Evolutionary conservation across 2,329 filamentous ascomycete genomes (phyloP), one percentile per base, ranked within the genome.

Genomic region (Amesomyces nigricolor): DNA sequence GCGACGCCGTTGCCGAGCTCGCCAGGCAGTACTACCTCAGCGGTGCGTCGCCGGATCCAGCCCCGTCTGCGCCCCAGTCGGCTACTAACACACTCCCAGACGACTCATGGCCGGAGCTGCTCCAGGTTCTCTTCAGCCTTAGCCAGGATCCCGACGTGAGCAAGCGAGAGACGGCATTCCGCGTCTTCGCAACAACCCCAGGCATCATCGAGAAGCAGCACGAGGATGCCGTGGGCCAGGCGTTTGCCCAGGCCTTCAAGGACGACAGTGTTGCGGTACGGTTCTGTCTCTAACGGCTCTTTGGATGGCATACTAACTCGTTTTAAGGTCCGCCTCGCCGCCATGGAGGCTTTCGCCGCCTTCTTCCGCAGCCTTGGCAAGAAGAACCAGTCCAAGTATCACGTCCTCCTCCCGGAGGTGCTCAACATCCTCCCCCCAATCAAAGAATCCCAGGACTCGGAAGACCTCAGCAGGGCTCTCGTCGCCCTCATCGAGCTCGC

Each of bases 171-270:
- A 90, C 87, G 47, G 90, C 94, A 16, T 99, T 94, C 75, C 85
- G 94, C 60, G 94, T 99, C 66, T 96, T 99, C 70, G 87, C 91
- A 44, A 92, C 91, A 1, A 97, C 92, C 1, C 94, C 94, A 4
- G 88, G 88, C 32, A 92, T 99, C 65, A 97, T 99, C 65, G 91
- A 96, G 74, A 92, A 87, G 72, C 89, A 96, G 69, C 92, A 97
- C 66, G 90, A 96, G 70, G 88, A 91, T 61, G 85, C 88, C n/a
- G 91, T 99, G 35, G 77, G 92, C 42, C 81, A 83, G 61, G 91
- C 94, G 13, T 99, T 99, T 70, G 85, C 88, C 57, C 89, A 88
- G 65, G 94, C 92, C 2, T 96, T 99, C 73, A 89, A 89, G 67
- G 94, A 99, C 72, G 85, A 87, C 51, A 86, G 90, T 51, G 86